Conservation (phyloP, 2,329 filamentous ascomycete species). For the Xylaria digitata region DNA sequence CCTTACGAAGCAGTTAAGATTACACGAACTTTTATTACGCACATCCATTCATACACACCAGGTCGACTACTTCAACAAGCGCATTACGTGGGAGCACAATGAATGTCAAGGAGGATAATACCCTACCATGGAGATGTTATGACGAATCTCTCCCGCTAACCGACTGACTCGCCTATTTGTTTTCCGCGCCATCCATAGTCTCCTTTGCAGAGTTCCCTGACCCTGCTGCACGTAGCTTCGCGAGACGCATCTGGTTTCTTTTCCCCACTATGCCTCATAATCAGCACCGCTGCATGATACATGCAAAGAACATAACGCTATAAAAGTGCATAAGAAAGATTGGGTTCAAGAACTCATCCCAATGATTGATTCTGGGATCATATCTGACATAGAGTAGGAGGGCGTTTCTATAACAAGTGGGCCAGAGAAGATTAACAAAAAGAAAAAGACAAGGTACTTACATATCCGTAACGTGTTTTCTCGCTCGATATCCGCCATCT, state of each 20-base stretch:
- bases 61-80: not conserved
- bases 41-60: not conserved
- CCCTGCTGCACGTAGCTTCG: constrained; percentile 48
- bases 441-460: constrained; percentile 13
- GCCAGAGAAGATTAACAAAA: not conserved
- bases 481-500: constrained; percentile 76
- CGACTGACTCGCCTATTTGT: not conserved
- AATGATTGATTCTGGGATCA: too few relatives aligned
- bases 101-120: not conserved
- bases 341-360: too few relatives aligned
- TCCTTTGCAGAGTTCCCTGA: constrained; percentile 25
- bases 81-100: not conserved
- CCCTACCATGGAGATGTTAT: not conserved
- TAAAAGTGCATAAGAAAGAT: too few relatives aligned
- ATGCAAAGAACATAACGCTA: not conserved
- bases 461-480: constrained; percentile 72
- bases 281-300: constrained; percentile 9
- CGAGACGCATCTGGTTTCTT: constrained; percentile 73
- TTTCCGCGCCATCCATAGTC: not conserved
- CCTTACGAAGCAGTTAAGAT: not conserved
- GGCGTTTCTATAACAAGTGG: too few relatives aligned
- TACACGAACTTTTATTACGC: not conserved
- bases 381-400: too few relatives aligned
- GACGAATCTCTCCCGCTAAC: not conserved
- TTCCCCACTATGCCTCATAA: constrained; percentile 68